A percentile compares a stretch with the other conserved stretches of the same genome.
These are phyloP conservation scores for Ogataea neopini DNA, from an alignment of 805 yeast genomes.

Conservation along the genomic window DNA sequence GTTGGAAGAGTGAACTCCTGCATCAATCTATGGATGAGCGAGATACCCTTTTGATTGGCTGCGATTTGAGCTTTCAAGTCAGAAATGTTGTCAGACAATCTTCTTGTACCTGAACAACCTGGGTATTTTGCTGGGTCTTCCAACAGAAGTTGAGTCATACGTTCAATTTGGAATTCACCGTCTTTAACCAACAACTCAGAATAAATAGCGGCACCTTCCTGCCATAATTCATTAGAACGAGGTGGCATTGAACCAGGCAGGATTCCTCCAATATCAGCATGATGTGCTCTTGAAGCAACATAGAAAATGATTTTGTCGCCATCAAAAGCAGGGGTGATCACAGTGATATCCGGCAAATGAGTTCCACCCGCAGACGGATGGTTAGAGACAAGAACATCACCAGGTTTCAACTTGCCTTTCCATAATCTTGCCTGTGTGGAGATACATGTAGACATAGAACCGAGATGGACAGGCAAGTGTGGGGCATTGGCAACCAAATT, in stretches of 20 bases:
- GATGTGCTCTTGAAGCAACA: constrained; percentile 94
- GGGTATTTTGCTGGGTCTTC: constrained; percentile 78
- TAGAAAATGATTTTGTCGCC: constrained; percentile 67
- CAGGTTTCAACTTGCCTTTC: constrained; percentile 63
- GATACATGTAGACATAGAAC: constrained; percentile 83
- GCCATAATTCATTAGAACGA: constrained; percentile 76
- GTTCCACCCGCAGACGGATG: constrained; percentile 88
- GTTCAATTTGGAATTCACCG: constrained; percentile 75
- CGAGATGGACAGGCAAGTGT: constrained; percentile 83
- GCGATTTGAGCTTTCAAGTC: constrained; percentile 86
- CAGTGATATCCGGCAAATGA: constrained; percentile 88
- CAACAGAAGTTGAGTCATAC: constrained; percentile 60
- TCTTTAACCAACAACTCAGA: constrained; percentile 71
- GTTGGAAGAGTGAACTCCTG: constrained; percentile 60
- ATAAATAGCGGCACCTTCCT: constrained; percentile 88
- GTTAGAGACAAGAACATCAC: constrained; percentile 76
- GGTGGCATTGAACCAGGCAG: constrained; percentile 97
- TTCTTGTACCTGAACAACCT: constrained; percentile 88
- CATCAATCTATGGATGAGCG: constrained; percentile 58
- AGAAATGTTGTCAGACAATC: constrained; percentile 78
- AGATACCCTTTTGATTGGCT: constrained; percentile 85
- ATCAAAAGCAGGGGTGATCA: constrained; percentile 86
- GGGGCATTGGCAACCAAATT: constrained; percentile 86
- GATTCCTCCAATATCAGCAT: constrained; percentile 92
- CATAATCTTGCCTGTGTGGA: constrained; percentile 63